Conservation (phyloP, 345 rosid genomes). For the Angophora floribunda region DNA sequence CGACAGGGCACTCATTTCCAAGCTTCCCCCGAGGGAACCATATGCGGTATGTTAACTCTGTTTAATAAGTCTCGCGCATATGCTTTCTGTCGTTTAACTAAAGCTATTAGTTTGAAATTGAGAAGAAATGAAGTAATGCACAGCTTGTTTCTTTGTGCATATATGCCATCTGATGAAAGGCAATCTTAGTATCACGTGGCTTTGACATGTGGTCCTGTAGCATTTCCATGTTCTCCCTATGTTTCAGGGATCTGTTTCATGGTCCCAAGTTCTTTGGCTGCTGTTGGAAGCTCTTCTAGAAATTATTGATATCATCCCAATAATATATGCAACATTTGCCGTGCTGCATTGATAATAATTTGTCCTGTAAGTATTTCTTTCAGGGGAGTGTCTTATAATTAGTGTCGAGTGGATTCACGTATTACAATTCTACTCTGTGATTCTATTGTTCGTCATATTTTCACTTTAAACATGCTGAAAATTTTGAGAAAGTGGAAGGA, state of each 20-base stretch:
- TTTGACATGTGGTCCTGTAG: background rate
- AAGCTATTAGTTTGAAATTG: background rate
- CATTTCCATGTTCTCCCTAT: background rate
- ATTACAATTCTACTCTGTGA: background rate
- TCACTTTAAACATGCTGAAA: background rate
- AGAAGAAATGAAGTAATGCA: background rate
- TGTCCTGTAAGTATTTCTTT: background rate
- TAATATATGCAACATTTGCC: background rate
- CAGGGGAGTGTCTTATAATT: background rate
- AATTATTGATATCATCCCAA: background rate
- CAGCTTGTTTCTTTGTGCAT: background rate
- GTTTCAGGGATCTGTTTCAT: background rate
- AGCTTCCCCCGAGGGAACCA: constrained; percentile 1
- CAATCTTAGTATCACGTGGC: background rate
- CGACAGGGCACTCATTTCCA: constrained; percentile 24
- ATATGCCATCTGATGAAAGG: background rate
- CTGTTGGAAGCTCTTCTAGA: background rate
- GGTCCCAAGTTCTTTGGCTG: background rate
- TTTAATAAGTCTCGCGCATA: background rate
- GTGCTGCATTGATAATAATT: background rate
- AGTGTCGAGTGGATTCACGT: background rate
- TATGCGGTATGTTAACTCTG: constrained; percentile 6
- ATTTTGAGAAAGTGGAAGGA: background rate
- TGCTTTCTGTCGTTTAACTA: background rate
- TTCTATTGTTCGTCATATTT: background rate